Evolutionary conservation across 805 yeast species (phyloP).

Genomic region (Zygosaccharomyces gambellarensis): DNA sequence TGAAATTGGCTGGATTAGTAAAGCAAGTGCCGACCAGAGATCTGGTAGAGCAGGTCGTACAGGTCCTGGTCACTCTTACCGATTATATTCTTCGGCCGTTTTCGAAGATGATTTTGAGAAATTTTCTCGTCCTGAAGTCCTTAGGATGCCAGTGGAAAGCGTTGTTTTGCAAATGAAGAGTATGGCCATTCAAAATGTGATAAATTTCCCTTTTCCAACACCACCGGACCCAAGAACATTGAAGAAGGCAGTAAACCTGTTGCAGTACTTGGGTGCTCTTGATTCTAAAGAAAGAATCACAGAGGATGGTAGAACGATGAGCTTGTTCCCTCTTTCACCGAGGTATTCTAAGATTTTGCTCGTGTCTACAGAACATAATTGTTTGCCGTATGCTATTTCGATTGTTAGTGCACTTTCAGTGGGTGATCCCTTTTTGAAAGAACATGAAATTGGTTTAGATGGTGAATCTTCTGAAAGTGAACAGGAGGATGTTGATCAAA

Average conservation of each 20-base stretch:
- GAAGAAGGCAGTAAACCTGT: constrained; percentile 58
- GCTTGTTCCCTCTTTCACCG: constrained; percentile 89
- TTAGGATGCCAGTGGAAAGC: constrained; percentile 94
- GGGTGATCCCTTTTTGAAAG: constrained; percentile 82
- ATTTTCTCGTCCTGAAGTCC: constrained; percentile 83
- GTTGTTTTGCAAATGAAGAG: constrained; percentile 93
- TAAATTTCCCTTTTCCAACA: constrained; percentile 94
- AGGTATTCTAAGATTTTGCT: constrained; percentile 86
- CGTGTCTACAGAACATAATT: constrained; percentile 79
- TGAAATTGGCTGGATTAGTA: constrained; percentile 85
- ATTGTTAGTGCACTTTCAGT: constrained; percentile 89
- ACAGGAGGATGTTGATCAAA: constrained; percentile 31
- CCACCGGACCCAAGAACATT: constrained; percentile 69
- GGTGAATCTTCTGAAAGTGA: constrained; percentile 29
- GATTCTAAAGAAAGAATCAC: constrained; percentile 53
- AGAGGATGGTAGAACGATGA: constrained; percentile 77
- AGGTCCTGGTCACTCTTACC: constrained; percentile 96
- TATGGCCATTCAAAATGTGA: constrained; percentile 89
- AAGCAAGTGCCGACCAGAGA: constrained; percentile 94
- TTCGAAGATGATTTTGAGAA: constrained; percentile 79
- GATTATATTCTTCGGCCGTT: constrained; percentile 89
- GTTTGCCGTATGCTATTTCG: constrained; percentile 85
- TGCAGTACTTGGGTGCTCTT: constrained; percentile 76
- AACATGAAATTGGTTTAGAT: constrained; percentile 62
- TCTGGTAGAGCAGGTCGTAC: constrained; percentile 98